Evolutionary conservation across 192 early-diverging fungal genomes (phyloP).

Genomic region (Coemansia sp.): DNA sequence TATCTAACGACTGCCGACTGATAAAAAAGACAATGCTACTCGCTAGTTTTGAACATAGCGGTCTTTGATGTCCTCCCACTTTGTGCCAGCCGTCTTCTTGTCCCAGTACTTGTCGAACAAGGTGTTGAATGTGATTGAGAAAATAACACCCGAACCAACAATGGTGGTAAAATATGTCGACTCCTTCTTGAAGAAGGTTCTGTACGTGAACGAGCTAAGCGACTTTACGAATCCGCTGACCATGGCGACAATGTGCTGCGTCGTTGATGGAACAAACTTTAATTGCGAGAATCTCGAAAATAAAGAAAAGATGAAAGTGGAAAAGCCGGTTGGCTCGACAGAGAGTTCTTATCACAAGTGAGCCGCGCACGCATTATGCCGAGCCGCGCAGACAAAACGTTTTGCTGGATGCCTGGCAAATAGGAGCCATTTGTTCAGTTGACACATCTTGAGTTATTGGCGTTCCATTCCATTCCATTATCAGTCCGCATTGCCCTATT

Average conservation of each 20-base stretch:
- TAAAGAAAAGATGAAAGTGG: conserved; percentile 3
- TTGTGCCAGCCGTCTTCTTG: conserved; percentile 50
- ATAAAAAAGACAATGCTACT: background rate
- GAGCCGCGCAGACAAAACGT: conserved; percentile 4
- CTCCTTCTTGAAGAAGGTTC: conserved; percentile 55
- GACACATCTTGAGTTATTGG: too few species aligned
- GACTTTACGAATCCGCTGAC: conserved; percentile 42
- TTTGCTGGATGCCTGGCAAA: background rate
- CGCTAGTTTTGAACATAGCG: conserved; percentile 30
- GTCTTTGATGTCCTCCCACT: conserved; percentile 55
- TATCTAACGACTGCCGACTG: too few species aligned
- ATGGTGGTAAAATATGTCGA: conserved; percentile 53
- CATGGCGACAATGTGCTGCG: conserved; percentile 17
- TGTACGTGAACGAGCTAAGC: conserved; percentile 43
- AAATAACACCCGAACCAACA: conserved; percentile 35
- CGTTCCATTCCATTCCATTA: background rate
- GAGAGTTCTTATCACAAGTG: background rate
- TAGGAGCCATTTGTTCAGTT: background rate
- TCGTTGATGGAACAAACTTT: background rate
- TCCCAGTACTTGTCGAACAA: conserved; percentile 51
- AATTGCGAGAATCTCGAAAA: conserved; percentile 7
- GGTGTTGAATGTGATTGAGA: conserved; percentile 48
- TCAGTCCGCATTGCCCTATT: background rate
- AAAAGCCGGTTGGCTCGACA: background rate
- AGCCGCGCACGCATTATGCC: background rate